Percentiles rank a stretch among this genome's conserved stretches.
Conservation (phyloP, 1,284 basidiomycete genomes). For the Apiotrichum sp. region DNA sequence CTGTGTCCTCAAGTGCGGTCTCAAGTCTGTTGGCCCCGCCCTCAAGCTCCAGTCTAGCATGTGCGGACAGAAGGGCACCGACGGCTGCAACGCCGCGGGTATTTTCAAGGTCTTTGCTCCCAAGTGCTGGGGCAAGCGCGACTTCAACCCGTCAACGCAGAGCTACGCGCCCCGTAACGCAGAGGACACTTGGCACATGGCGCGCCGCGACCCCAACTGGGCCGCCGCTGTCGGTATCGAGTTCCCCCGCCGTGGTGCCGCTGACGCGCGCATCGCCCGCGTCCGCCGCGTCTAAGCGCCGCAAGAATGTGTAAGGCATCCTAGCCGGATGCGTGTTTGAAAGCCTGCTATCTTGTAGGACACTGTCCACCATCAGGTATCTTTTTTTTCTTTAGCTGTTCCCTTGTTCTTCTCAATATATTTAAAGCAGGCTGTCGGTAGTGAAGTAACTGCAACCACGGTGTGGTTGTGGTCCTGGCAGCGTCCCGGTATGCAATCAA, state of each 20-base stretch:
- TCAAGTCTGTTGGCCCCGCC: background rate
- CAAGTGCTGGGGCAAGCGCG: conserved; percentile 1
- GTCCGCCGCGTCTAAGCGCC: background rate
- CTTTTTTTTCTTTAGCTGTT: no score
- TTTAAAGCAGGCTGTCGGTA: no score
- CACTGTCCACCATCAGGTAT: no score
- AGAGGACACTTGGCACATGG: background rate
- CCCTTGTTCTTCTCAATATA: no score
- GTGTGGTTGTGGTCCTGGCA: no score
- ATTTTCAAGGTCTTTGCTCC: conserved; percentile 2
- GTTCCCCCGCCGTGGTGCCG: background rate
- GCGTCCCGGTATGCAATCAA: no score
- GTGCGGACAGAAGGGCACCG: background rate
- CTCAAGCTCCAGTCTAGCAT: background rate
- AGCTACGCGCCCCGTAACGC: background rate
- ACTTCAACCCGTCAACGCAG: background rate
- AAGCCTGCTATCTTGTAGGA: no score
- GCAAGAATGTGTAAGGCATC: no score
- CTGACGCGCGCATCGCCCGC: background rate
- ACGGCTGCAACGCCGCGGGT: background rate
- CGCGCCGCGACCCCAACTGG: background rate
- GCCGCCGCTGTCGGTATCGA: background rate
- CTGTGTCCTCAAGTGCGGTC: conserved; percentile 4
- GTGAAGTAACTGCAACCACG: no score
- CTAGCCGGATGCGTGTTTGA: no score